Conservation (phyloP, 352 stramenopile genomes). For the Globisporangium okanoganense region DNA sequence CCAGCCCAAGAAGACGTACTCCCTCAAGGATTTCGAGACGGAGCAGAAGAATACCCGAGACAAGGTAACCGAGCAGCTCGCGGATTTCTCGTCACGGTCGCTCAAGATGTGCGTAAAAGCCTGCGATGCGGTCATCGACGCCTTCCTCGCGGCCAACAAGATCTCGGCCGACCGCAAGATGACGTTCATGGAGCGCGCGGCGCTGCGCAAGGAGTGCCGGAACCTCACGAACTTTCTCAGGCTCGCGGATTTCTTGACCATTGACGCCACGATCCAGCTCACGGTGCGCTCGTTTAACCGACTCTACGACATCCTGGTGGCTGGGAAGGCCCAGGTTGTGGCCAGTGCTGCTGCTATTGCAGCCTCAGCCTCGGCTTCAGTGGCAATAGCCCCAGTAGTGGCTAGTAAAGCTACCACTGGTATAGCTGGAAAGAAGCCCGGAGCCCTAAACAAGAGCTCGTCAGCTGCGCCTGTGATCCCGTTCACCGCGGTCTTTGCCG, state of each 20-base stretch:
- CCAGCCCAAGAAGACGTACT: conserved; percentile 66
- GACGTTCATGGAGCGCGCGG: conserved; percentile 95
- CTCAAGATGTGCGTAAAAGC: conserved; percentile 84
- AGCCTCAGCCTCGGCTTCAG: background rate
- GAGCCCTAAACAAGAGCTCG: background rate
- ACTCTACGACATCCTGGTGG: conserved; percentile 48
- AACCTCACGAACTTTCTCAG: conserved; percentile 91
- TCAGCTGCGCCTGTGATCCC: conserved; percentile 15
- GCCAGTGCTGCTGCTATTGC: background rate
- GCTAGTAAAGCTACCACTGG: background rate
- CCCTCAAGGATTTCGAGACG: conserved; percentile 74
- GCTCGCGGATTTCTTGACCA: conserved; percentile 90
- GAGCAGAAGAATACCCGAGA: conserved; percentile 59
- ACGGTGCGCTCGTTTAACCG: conserved; percentile 73
- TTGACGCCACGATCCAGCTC: conserved; percentile 86
- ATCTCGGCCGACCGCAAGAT: conserved; percentile 93
- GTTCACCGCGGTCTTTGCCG: conserved; percentile 57
- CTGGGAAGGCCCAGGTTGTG: conserved; percentile 36
- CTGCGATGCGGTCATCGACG: conserved; percentile 91
- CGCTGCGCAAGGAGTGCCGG: conserved; percentile 88
- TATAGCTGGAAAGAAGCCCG: background rate
- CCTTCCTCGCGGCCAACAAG: conserved; percentile 89
- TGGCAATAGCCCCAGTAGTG: background rate
- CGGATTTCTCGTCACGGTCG: conserved; percentile 59
- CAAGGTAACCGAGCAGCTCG: conserved; percentile 52